Evolutionary conservation across 148 eudicot species (phyloP).

Genomic region (Amaranthus cruentus): DNA sequence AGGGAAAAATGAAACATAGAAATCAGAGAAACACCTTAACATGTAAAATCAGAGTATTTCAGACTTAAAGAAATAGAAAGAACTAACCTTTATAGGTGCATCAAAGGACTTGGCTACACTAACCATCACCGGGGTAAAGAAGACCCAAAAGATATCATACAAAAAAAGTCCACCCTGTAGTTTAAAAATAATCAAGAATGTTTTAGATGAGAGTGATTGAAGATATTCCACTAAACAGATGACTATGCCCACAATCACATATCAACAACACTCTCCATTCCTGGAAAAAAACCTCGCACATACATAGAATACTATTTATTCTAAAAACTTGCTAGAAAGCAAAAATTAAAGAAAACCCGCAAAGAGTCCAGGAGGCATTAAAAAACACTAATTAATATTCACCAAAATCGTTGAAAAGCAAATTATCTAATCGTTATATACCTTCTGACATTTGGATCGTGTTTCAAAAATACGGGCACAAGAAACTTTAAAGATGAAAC

Average conservation of each 20-base stretch:
- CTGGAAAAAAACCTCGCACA: not conserved
- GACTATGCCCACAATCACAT: not conserved
- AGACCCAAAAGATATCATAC: constrained; percentile 98
- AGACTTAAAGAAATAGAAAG: constrained; percentile 34
- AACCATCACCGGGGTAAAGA: constrained; percentile 99
- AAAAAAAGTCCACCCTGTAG: constrained; percentile 90
- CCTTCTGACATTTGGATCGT: too few relatives aligned
- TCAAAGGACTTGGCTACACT: constrained; percentile 98
- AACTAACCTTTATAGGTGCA: constrained; percentile 95
- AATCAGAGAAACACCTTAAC: not conserved
- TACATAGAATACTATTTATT: not conserved
- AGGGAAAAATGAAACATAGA: constrained; percentile 15
- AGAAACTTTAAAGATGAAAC: too few relatives aligned
- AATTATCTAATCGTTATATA: not conserved
- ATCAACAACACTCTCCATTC: not conserved
- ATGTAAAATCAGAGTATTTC: constrained; percentile 5
- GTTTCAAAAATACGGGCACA: too few relatives aligned
- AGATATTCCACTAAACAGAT: not conserved
- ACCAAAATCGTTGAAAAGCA: not conserved
- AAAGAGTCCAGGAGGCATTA: not conserved
- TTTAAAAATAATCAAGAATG: constrained; percentile 2
- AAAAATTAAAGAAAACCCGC: not conserved
- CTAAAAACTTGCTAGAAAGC: not conserved
- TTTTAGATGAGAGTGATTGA: constrained; percentile 1
- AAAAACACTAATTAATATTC: not conserved